Base-by-base conservation (phyloP, 1,139 yeast species). In the Blastobotrys capitulatus region DNA sequence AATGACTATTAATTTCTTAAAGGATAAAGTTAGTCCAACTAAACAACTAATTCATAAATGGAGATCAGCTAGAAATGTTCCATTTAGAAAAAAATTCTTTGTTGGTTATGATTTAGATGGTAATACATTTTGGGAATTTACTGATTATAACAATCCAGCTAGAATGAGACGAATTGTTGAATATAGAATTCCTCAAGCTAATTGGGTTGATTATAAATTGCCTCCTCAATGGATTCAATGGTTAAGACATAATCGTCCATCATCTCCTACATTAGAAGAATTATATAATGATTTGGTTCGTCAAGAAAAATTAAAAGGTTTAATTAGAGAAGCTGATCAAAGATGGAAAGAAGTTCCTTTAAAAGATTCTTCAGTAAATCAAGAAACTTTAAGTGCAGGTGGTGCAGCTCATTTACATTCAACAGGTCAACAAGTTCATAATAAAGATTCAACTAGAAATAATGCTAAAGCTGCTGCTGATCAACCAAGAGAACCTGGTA, bases 111-210 rank as follows among this genome's bases (percentile, higher is more conserved):
- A 86, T 61, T 71, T 86, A 18, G 81, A 80, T 44, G 95, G 94
- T 4, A 86, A 86, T 63, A 82, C 92, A 2, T 86, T 82, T 66
- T 86, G 95, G 95, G 95, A 86, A 63, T 82, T 84, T 66, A 74
- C 76, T 54, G 81, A 69, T 53, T 57, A 55, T 48, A 65, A 65
- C 54, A 60, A 63, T 54, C 68, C 71, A 7, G 56, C 58, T 18
- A 53, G 70, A 38, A 56, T 66, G 49, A 61, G 78, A 15, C 60
- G 79, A 15, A 64, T 72, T 12, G 72, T 75, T 8, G 72, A 74
- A 50, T 70, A 71, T 48, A 57, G 64, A 9, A 60, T 56, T 2
- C 58, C 61, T 16, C 60, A 59, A 25, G 52, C 58, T 20, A 68
- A 67, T 43, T 60, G 68, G 42, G 71, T 70, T 12, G 76, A 73